These are phyloP conservation scores for Hamamelis virginiana DNA, from an alignment of 164 flowering plant species.

Conservation along the genomic window DNA sequence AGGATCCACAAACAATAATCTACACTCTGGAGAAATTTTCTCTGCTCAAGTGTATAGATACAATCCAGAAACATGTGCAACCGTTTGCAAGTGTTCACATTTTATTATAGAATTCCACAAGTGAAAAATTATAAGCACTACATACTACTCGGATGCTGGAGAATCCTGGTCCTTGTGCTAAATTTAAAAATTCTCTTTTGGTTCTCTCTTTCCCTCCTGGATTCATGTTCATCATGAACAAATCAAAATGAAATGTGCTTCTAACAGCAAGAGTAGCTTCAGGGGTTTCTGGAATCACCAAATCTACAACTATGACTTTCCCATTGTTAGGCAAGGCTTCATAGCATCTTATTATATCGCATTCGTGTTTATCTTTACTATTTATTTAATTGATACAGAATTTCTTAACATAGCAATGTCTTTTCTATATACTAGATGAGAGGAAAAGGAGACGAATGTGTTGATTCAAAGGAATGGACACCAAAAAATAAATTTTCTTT, in stretches of 20 bases:
- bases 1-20: too few species aligned
- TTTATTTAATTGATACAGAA: too few species aligned
- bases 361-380: too few species aligned
- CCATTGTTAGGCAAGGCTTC: not conserved
- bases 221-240: constrained; percentile 16
- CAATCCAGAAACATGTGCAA: not conserved
- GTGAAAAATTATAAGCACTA: constrained; percentile 10
- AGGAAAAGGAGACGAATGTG: too few species aligned
- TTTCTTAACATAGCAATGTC: too few species aligned
- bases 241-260: constrained; percentile 15
- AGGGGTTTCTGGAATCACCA: not conserved
- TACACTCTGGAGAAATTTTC: not conserved
- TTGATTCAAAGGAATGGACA: too few species aligned
- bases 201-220: constrained; percentile 32
- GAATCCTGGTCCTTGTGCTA: constrained; percentile 31
- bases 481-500: too few species aligned
- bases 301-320: not conserved
- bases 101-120: constrained; percentile 31
- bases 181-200: constrained; percentile 16
- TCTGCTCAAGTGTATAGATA: not conserved
- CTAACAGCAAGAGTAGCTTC: not conserved
- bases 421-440: too few species aligned
- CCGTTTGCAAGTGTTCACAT: not conserved
- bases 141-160: not conserved
- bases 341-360: too few species aligned